phyloP scores from a whole-genome alignment of 768 basidiomycete genomes.

The Trametes cubensis region DNA sequence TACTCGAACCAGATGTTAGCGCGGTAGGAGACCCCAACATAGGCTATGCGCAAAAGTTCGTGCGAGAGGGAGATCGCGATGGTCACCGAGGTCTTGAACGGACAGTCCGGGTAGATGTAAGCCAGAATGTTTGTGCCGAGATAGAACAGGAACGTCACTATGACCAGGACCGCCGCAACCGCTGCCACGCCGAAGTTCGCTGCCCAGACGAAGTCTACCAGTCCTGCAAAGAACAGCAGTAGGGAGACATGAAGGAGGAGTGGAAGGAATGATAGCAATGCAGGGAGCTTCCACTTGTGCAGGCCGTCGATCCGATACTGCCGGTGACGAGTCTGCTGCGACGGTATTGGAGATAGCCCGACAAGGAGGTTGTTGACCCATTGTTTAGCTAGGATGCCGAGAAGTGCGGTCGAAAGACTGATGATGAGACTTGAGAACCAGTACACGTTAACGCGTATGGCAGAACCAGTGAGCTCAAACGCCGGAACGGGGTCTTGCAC shows the following conservation, averaged over 20 bases:
- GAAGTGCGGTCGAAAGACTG: conserved; percentile 46
- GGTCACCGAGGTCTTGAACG: too few species aligned
- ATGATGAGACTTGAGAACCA: conserved; percentile 44
- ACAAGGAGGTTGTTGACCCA: conserved; percentile 45
- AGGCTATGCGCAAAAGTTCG: too few species aligned
- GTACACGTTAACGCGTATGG: conserved; percentile 43
- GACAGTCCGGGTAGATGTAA: too few species aligned
- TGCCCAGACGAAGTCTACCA: conserved; percentile 46
- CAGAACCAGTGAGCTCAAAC: conserved; percentile 30
- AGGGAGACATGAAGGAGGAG: conserved; percentile 51
- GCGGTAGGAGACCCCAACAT: too few species aligned
- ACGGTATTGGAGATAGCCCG: conserved; percentile 31
- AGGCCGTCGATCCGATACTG: conserved; percentile 46
- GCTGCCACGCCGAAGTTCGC: conserved; percentile 24
- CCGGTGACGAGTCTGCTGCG: conserved; percentile 45
- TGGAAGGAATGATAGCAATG: conserved; percentile 46
- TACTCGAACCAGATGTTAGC: too few species aligned
- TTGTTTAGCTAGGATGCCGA: conserved; percentile 51
- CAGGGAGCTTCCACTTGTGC: conserved; percentile 41
- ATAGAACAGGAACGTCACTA: too few species aligned
- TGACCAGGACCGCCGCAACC: not conserved
- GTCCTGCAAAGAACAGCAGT: conserved; percentile 52
- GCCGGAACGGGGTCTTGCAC: conserved; percentile 1
- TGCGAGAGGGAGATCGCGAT: too few species aligned
- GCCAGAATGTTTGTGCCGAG: too few species aligned